Percentiles rank a stretch among this genome's conserved stretches.
Conservation (phyloP, 2,329 filamentous ascomycete genomes). For the Lasiodiplodia citricola region DNA sequence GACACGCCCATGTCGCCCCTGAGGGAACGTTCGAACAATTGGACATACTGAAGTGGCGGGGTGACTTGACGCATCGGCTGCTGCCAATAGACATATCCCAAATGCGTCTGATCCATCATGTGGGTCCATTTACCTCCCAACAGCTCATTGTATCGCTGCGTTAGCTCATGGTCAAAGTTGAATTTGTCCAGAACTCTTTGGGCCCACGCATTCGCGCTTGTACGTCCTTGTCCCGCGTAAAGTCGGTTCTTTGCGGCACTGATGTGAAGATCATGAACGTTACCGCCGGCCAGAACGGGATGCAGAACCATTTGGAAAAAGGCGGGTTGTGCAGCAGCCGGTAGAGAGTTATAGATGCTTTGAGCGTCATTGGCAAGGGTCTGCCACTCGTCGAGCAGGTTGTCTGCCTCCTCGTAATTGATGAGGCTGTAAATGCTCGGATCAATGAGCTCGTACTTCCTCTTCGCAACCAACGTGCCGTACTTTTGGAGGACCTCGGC, state of each 20-base stretch:
- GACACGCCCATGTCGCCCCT: constrained; percentile 68
- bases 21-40: constrained; percentile 62
- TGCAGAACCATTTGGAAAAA: constrained; percentile 69
- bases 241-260: constrained; percentile 44
- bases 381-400: constrained; percentile 62
- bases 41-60: constrained; percentile 65
- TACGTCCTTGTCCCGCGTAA: constrained; percentile 44
- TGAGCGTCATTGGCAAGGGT: constrained; percentile 60
- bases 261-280: constrained; percentile 57
- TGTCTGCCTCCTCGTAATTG: constrained; percentile 69
- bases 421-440: constrained; percentile 64
- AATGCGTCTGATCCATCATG: constrained; percentile 47
- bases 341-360: constrained; percentile 60
- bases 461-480: constrained; percentile 60
- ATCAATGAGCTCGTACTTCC: constrained; percentile 68
- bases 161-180: constrained; percentile 44
- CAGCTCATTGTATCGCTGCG: constrained; percentile 41
- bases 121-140: constrained; percentile 48
- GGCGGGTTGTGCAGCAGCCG: constrained; percentile 57
- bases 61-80: constrained; percentile 74
- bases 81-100: constrained; percentile 59
- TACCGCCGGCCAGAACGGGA: constrained; percentile 63
- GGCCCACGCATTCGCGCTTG: constrained; percentile 45
- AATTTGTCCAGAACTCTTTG: constrained; percentile 44
- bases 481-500: constrained; percentile 61